Conservation (phyloP, 1,284 basidiomycete genomes). For the Fistulinella staudtii region DNA sequence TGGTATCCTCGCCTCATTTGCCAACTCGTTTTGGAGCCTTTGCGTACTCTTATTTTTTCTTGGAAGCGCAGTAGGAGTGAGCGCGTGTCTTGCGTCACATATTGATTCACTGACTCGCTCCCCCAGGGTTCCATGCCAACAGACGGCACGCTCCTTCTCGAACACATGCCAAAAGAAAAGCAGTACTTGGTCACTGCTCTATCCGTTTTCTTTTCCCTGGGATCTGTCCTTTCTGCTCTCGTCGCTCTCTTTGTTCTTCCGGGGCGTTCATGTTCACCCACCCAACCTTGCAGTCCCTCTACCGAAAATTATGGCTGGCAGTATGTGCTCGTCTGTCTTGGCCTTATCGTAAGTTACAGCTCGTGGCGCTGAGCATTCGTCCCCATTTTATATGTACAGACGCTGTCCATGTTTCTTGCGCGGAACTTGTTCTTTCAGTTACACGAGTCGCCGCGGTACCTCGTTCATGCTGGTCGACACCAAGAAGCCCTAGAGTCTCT, state of each 20-base stretch:
- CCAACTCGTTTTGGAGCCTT: slow-evolving; percentile 67
- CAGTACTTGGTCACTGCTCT: slow-evolving; percentile 92
- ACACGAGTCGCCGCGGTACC: slow-evolving; percentile 89
- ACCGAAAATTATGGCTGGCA: slow-evolving; percentile 89
- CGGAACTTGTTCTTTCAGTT: slow-evolving; percentile 88
- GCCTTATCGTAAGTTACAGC: slow-evolving; percentile 59
- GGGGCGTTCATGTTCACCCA: slow-evolving; percentile 70
- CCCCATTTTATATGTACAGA: slow-evolving; percentile 46
- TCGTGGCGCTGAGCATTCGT: background rate
- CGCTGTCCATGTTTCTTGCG: slow-evolving; percentile 79
- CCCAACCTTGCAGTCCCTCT: slow-evolving; percentile 57
- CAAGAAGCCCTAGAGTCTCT: slow-evolving; percentile 81
- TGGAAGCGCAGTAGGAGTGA: slow-evolving; percentile 86
- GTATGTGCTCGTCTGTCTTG: slow-evolving; percentile 71
- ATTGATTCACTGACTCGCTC: slow-evolving; percentile 6
- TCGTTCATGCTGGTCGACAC: slow-evolving; percentile 79
- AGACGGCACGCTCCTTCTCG: slow-evolving; percentile 90
- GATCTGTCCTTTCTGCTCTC: slow-evolving; percentile 79
- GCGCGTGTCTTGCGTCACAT: background rate
- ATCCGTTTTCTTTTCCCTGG: slow-evolving; percentile 94
- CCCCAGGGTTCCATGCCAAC: slow-evolving; percentile 90
- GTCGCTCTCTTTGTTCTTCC: slow-evolving; percentile 80
- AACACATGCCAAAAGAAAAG: slow-evolving; percentile 89
- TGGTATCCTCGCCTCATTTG: slow-evolving; percentile 77
- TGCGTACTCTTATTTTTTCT: slow-evolving; percentile 83